These are phyloP conservation scores for Penicillium egyptiacum DNA, from an alignment of 495 filamentous ascomycete species.

Conservation along the genomic window DNA sequence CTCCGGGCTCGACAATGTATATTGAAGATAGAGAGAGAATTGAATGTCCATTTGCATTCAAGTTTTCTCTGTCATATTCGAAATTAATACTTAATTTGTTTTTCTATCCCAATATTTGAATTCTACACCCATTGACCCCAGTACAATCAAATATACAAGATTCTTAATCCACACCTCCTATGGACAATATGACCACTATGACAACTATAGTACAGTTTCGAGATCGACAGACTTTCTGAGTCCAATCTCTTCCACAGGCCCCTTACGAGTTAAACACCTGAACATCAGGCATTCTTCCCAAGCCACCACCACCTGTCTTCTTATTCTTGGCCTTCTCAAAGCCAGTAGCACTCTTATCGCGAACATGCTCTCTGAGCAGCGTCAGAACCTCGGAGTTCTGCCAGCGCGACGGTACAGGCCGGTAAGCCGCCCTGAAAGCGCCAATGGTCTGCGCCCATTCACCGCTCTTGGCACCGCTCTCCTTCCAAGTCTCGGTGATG, in stretches of 20 bases:
- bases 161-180: conserved; percentile 1
- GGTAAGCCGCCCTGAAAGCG: conserved; percentile 88
- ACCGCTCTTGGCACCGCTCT: conserved; percentile 57
- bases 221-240: not conserved
- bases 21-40: not conserved
- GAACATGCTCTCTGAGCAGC: conserved; percentile 79
- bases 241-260: not conserved
- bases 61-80: not conserved
- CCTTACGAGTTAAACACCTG: conserved; percentile 46
- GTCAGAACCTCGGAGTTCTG: conserved; percentile 72
- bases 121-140: not conserved
- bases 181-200: conserved; percentile 3
- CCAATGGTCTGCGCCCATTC: conserved; percentile 98
- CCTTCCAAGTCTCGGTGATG: conserved; percentile 55
- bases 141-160: conserved; percentile 4
- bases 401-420: conserved; percentile 86
- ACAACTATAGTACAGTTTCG: conserved; percentile 18
- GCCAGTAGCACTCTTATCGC: conserved; percentile 53
- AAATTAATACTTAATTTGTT: not conserved
- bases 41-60: not conserved
- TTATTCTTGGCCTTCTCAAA: conserved; percentile 51
- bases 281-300: conserved; percentile 54
- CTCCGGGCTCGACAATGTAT: not conserved
- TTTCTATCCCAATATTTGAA: not conserved
- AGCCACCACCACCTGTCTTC: conserved; percentile 48